Conservation (phyloP, 371 early-diverging fungal species). For the Nematocida sp. region DNA sequence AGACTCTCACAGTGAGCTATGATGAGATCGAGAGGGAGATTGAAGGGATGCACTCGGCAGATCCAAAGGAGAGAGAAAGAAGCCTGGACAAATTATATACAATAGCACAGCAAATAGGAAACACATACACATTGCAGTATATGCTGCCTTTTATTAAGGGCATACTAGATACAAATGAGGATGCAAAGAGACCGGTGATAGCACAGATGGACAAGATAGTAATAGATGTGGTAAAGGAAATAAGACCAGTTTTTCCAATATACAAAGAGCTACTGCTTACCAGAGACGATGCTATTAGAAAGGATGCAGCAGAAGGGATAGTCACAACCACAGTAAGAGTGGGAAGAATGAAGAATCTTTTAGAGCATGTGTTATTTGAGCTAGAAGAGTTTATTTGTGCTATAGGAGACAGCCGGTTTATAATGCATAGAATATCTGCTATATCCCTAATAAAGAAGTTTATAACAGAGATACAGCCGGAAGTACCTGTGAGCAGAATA, state of each 20-base stretch:
- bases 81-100: constrained; percentile 29
- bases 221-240: constrained; percentile 16
- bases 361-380: neutral
- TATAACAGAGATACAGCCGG: neutral
- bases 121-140: constrained; percentile 34
- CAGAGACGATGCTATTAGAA: constrained; percentile 13
- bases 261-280: constrained; percentile 45
- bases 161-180: constrained; percentile 50
- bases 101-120: constrained; percentile 28
- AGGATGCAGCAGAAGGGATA: constrained; percentile 6
- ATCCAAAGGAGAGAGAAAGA: constrained; percentile 24
- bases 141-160: constrained; percentile 41
- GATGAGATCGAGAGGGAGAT: constrained; percentile 47
- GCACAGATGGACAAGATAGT: constrained; percentile 26
- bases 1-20: constrained; percentile 12
- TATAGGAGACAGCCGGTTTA: constrained; percentile 35
- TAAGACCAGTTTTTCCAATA: constrained; percentile 17
- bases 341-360: neutral
- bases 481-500: neutral
- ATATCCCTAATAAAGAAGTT: constrained; percentile 16
- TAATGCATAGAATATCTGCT: constrained; percentile 45
- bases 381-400: constrained; percentile 25
- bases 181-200: constrained; percentile 29
- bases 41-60: constrained; percentile 43
- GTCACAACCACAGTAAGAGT: neutral